phyloP scores from a whole-genome alignment of 495 filamentous ascomycete species.

The Neurospora pannonica region DNA sequence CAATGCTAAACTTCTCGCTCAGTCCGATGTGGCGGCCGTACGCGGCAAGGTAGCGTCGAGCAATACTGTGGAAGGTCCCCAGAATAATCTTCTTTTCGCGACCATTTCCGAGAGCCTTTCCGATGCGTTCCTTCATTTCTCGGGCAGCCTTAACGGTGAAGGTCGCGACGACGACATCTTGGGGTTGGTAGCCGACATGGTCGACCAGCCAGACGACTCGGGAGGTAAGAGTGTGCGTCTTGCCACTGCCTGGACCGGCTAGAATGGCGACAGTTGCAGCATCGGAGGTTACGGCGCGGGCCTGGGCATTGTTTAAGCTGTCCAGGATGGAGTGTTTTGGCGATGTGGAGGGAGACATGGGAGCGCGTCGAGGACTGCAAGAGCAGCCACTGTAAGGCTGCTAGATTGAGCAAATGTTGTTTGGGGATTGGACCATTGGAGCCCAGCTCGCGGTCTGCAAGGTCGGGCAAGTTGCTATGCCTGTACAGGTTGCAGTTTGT shows the following conservation, averaged over 20 bases:
- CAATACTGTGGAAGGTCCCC: slow-evolving; percentile 94
- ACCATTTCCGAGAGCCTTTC: slow-evolving; percentile 65
- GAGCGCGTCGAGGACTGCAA: background rate
- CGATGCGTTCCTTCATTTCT: slow-evolving; percentile 89
- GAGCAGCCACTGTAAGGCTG: background rate
- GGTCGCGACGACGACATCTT: slow-evolving; percentile 93
- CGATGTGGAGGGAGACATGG: background rate
- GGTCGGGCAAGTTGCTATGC: background rate
- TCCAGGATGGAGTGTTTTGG: slow-evolving; percentile 33
- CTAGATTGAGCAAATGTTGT: background rate
- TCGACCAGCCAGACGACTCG: slow-evolving; percentile 89
- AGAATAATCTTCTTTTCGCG: slow-evolving; percentile 71
- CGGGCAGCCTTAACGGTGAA: slow-evolving; percentile 96
- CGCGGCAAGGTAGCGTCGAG: slow-evolving; percentile 70
- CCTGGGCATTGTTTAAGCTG: slow-evolving; percentile 77
- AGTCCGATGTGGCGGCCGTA: slow-evolving; percentile 86
- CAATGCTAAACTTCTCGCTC: slow-evolving; percentile 80
- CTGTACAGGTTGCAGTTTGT: background rate
- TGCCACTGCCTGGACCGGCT: slow-evolving; percentile 74
- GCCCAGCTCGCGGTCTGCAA: background rate
- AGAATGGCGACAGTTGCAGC: slow-evolving; percentile 81
- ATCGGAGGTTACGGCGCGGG: slow-evolving; percentile 71
- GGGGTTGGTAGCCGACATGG: slow-evolving; percentile 66
- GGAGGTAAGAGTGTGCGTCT: slow-evolving; percentile 93
- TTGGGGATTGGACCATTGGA: background rate